phyloP scores from a whole-genome alignment of 352 stramenopile genomes.

The Phytophthora ramorum region DNA sequence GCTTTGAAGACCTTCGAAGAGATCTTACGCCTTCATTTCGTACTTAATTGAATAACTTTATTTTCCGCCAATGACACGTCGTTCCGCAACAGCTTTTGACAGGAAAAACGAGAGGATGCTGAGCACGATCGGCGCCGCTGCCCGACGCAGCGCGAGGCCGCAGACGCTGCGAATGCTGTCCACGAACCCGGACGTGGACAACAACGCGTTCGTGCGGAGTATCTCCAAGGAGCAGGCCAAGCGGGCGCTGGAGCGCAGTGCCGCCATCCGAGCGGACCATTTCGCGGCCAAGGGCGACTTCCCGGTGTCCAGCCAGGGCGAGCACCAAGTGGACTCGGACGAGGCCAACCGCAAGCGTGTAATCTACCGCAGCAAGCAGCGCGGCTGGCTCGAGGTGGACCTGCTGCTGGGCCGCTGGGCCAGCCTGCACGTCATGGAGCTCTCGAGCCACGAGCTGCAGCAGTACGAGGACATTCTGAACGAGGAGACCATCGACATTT shows the following conservation, averaged over 20 bases:
- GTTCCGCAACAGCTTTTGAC: background rate
- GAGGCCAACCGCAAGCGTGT: slow-evolving; percentile 91
- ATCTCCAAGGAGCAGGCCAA: slow-evolving; percentile 61
- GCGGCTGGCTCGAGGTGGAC: slow-evolving; percentile 96
- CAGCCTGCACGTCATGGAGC: slow-evolving; percentile 88
- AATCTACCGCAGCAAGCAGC: slow-evolving; percentile 96
- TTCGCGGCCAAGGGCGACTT: slow-evolving; percentile 48
- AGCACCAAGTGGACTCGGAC: slow-evolving; percentile 55
- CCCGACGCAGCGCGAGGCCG: background rate
- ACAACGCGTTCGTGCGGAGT: slow-evolving; percentile 59
- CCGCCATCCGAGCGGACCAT: slow-evolving; percentile 71
- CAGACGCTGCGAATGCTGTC: slow-evolving; percentile 35
- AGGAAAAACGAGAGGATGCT: background rate
- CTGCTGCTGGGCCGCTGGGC: slow-evolving; percentile 95
- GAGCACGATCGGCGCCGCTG: background rate
- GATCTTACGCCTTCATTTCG: slow-evolving; percentile 21
- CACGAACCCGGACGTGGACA: slow-evolving; percentile 48
- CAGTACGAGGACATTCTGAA: slow-evolving; percentile 97
- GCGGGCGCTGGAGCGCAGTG: slow-evolving; percentile 53
- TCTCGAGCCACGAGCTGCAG: slow-evolving; percentile 86
- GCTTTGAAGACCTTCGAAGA: slow-evolving; percentile 28
- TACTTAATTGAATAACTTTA: slow-evolving; percentile 6
- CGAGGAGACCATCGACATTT: slow-evolving; percentile 98
- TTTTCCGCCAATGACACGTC: slow-evolving; percentile 16
- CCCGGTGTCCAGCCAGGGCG: slow-evolving; percentile 60